phyloP scores from a whole-genome alignment of 169 alveolate species.

The Plasmodium vivax region DNA sequence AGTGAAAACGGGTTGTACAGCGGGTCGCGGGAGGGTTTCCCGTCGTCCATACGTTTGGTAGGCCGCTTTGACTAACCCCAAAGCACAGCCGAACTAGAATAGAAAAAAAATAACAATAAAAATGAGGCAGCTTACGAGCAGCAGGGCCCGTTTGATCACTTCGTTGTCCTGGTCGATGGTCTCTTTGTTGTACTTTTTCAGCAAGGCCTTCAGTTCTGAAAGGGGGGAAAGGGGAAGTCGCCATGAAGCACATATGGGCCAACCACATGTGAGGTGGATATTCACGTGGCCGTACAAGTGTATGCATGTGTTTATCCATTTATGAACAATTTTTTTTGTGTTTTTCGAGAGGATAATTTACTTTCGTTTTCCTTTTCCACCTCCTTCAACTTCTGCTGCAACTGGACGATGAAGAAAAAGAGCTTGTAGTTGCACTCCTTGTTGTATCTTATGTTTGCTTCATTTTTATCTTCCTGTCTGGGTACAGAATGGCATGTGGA shows the following conservation, averaged over 20 bases:
- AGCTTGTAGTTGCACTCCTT: conserved; percentile 68
- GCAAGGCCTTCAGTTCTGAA: conserved; percentile 39
- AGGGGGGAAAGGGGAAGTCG: neutral
- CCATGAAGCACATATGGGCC: neutral
- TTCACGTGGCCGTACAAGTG: neutral
- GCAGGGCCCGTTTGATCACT: conserved; percentile 34
- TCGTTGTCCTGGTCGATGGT: conserved; percentile 46
- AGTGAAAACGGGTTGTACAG: neutral
- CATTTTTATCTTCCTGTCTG: conserved; percentile 33
- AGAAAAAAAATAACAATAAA: conserved; percentile 55
- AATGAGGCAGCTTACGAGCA: conserved; percentile 28
- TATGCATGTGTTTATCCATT: neutral
- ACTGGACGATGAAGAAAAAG: conserved; percentile 64
- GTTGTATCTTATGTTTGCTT: conserved; percentile 13
- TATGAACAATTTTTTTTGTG: neutral
- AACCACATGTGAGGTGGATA: neutral
- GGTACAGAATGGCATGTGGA: neutral
- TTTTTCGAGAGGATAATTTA: neutral
- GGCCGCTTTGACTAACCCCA: neutral
- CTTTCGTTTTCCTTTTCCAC: conserved; percentile 72
- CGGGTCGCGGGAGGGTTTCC: neutral
- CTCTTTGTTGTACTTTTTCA: conserved; percentile 65
- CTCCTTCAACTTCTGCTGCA: conserved; percentile 62
- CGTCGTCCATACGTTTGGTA: neutral
- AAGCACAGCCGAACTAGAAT: conserved; percentile 3